phyloP scores from a whole-genome alignment of 371 early-diverging fungal genomes.

The Dichotomocladium elegans region DNA sequence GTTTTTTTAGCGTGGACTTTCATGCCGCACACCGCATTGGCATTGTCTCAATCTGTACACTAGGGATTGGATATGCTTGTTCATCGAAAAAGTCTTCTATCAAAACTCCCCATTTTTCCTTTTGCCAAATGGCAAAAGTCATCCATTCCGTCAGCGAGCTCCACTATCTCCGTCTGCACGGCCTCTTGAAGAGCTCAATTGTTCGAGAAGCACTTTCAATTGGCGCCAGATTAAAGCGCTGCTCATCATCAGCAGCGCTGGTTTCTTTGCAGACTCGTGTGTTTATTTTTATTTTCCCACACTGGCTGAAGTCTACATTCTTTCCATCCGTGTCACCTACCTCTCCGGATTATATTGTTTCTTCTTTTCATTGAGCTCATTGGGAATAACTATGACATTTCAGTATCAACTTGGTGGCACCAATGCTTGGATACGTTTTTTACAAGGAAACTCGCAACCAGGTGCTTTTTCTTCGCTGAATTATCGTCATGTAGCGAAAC shows the following conservation, averaged over 20 bases:
- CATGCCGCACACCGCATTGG: too few species aligned
- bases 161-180: neutral
- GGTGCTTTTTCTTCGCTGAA: neutral
- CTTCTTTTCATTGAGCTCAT: too few species aligned
- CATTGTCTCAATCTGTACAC: too few species aligned
- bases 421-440: constrained; percentile 66
- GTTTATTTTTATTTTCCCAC: neutral
- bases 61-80: neutral
- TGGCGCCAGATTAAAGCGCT: constrained; percentile 15
- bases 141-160: too few species aligned
- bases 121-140: too few species aligned
- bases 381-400: constrained; percentile 42
- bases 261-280: constrained; percentile 59
- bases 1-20: too few species aligned
- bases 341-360: too few species aligned
- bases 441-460: constrained; percentile 28
- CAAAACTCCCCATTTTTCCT: too few species aligned
- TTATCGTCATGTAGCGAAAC: neutral
- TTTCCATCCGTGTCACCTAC: too few species aligned
- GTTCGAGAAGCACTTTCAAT: constrained; percentile 1
- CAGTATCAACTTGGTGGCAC: constrained; percentile 68
- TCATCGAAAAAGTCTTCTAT: neutral
- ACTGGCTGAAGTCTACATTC: neutral
- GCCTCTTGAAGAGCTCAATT: constrained; percentile 12
- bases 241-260: constrained; percentile 27